Base-by-base conservation (phyloP, 1,139 yeast genomes). In the Pichia inconspicua region DNA sequence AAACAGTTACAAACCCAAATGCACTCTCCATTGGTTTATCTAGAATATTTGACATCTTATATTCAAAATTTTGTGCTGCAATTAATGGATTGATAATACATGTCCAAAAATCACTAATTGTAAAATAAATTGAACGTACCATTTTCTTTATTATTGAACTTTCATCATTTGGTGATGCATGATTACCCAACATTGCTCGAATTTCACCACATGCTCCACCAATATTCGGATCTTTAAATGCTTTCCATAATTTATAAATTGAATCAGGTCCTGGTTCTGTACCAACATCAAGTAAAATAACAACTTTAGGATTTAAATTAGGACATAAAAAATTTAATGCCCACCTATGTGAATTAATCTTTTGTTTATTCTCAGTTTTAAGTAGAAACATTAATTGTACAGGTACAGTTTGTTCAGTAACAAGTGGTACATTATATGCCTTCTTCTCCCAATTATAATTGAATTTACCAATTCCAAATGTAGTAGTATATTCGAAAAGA, bases 181-280 rank as follows among this genome's bases (percentile, higher is more conserved):
- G 60, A 38, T 53, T 55, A 9, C 94, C 92, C 48, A 84, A 70
- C 57, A 82, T 74, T 7, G 85, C 85, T 52, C 77, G 74, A 71
- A 86, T 84, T 63, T 85, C 95, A 43, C 95, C 95, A 72, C 95
- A 85, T 0, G 94, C 90, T 34, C 95, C 95, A 3, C 88, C 95
- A 15, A 85, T 86, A 53, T 75, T 74, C 1, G 82, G 78, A 62
- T 84, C 81, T 54, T 82, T 80, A 65, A 85, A 85, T 5, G 84
- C 67, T 59, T 78, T 77, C 94, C 95, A 85, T 51, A 85, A 72
- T 59, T 83, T 81, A 65, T 77, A 85, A 53, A 85, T 78, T 15
- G 94, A 80, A 58, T 81, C 82, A 54, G 78, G 75, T 7, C 82
- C 74, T 1, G 95, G 94, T 54, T 79, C 80, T 6, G 95, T 85